Evolutionary conservation across 108 stramenopile species (phyloP), one percentile per base, ranked within the genome.

Genomic region (Nitzschia sp.): DNA sequence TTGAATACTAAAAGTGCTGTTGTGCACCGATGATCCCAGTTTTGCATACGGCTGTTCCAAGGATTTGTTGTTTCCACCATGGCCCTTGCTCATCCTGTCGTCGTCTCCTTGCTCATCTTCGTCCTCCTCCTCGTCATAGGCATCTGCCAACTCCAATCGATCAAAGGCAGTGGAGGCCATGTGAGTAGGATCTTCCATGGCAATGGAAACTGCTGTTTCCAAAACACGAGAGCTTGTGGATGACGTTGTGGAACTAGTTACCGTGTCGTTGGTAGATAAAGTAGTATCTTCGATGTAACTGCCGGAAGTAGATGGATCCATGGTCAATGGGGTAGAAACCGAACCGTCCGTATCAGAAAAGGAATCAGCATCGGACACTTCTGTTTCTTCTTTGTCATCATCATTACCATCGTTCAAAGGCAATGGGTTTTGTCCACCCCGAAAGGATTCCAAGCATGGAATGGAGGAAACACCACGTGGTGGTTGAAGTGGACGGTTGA

Each of bases 81-180:
- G n/a, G n/a, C n/a, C n/a, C 29, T 34, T 34, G 29, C 29, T 34
- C 29, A 1, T 34, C 5, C 29, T 34, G 29, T 34, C 29, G 5
- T 34, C 3, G 1, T 34, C 29, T 3, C 29, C 29, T 39, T 39
- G 24, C 0, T 48, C 63, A 51, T 52, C 39, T 14, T 67, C 53
- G 29, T 0, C 37, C 34, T 55, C 53, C 7, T 53, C 34, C 38
- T 55, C 20, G 10, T 67, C 53, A 51, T 76, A 72, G 41, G 76
- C 76, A 63, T 78, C 81, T 5, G 77, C 81, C 29, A 66, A 51
- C 11, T 83, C 78, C 73, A 76, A 69, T 8, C 70, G 63, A 76
- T 77, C 80, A 11, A 81, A 71, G 67, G 57, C 43, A 29, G 80
- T 76, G 0, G 80, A 69, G 46, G 71, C 72, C 41, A 72, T 77